Evolutionary conservation across 2,329 filamentous ascomycete species (phyloP).

Genomic region (Cephalotrichum gorgonifer): DNA sequence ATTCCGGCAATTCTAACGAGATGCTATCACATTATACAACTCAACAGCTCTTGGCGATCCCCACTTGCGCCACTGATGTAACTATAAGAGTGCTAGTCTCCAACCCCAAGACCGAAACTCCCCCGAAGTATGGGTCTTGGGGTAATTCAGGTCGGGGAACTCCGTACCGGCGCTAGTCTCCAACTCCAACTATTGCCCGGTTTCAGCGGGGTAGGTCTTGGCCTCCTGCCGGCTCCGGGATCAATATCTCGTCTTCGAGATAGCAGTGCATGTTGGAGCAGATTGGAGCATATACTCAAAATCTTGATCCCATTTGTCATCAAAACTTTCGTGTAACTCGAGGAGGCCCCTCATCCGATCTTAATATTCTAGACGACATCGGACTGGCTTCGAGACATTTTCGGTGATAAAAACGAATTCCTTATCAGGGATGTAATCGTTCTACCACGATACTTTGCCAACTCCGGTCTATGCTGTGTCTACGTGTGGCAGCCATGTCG

Average conservation of each 20-base stretch:
- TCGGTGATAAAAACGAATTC: not conserved
- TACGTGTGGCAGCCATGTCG: conserved; percentile 16
- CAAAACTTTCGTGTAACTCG: not conserved
- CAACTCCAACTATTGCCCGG: not conserved
- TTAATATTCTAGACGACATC: not conserved
- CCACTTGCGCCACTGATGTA: too few species aligned
- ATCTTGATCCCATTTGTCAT: not conserved
- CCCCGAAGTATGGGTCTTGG: not conserved
- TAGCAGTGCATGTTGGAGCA: not conserved
- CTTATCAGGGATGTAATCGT: not conserved
- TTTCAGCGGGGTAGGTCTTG: not conserved
- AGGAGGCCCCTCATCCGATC: not conserved
- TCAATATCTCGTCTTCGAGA: not conserved
- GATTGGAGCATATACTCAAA: not conserved
- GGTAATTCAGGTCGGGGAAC: not conserved
- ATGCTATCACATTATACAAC: too few species aligned
- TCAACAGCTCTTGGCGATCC: too few species aligned
- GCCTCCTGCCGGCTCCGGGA: not conserved
- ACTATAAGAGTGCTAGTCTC: too few species aligned
- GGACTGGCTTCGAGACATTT: not conserved
- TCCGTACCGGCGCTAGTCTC: not conserved
- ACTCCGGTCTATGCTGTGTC: too few species aligned
- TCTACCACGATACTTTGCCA: not conserved
- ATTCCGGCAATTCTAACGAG: too few species aligned
- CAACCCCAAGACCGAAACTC: too few species aligned